phyloP scores from a whole-genome alignment of 805 yeast genomes.

The Blastobotrys americana region DNA sequence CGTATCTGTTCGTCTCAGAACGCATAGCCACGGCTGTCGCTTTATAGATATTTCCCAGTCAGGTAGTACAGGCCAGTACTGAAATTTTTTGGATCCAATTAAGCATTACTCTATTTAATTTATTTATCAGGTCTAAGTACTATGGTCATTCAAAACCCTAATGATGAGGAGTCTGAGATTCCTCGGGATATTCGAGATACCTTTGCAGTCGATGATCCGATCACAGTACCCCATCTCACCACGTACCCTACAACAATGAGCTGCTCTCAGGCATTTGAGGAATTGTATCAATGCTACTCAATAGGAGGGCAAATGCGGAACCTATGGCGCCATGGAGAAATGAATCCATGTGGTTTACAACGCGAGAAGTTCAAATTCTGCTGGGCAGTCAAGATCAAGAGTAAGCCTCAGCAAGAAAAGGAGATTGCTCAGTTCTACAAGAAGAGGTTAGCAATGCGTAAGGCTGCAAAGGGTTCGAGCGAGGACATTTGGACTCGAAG shows the following conservation, averaged over 20 bases:
- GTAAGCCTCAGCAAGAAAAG: constrained; percentile 44
- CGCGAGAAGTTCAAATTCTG: constrained; percentile 78
- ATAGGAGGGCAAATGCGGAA: constrained; percentile 83
- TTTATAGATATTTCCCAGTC: too few relatives aligned
- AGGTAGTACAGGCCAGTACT: too few relatives aligned
- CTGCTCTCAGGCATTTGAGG: constrained; percentile 80
- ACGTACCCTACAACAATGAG: constrained; percentile 46
- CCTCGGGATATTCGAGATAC: neutral
- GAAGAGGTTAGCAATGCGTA: constrained; percentile 51
- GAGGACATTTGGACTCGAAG: constrained; percentile 77
- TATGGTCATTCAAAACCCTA: too few relatives aligned
- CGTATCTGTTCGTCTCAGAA: too few relatives aligned
- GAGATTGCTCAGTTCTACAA: constrained; percentile 66
- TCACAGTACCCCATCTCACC: neutral
- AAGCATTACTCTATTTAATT: too few relatives aligned
- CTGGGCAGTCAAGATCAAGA: constrained; percentile 47
- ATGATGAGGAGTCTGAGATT: neutral
- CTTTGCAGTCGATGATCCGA: neutral
- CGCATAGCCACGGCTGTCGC: too few relatives aligned
- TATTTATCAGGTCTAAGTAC: too few relatives aligned
- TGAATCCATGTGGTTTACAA: constrained; percentile 63
- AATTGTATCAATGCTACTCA: constrained; percentile 77
- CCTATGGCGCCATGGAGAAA: constrained; percentile 76
- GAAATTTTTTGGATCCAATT: too few relatives aligned
- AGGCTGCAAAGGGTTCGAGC: constrained; percentile 56